Evolutionary conservation across 2,329 filamentous ascomycete species (phyloP).

Genomic region (Sporothrix euskadiensis): DNA sequence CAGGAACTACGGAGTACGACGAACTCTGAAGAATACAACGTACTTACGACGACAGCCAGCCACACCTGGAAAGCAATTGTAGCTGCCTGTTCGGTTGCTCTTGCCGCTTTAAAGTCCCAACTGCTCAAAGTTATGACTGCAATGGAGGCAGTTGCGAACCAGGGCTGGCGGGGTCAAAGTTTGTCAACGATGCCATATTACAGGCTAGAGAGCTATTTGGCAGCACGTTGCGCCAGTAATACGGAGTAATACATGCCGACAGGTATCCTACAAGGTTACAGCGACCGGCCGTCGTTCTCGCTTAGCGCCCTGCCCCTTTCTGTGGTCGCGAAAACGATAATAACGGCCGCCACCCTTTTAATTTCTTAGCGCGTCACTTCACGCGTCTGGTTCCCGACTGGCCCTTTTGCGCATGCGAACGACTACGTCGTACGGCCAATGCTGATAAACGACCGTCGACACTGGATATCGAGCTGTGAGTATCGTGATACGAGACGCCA

Average conservation of each 20-base stretch:
- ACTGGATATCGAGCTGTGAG: not conserved
- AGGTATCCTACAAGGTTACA: not conserved
- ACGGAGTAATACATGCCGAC: not conserved
- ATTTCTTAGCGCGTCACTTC: slow-evolving; percentile 37
- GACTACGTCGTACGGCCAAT: not conserved
- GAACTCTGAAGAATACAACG: not conserved
- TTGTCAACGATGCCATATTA: not conserved
- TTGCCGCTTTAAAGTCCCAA: not conserved
- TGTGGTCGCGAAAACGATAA: not conserved
- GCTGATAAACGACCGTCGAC: not conserved
- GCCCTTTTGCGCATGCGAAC: not conserved
- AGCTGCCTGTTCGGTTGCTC: not conserved
- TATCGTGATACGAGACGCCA: not conserved
- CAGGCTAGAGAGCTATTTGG: not conserved
- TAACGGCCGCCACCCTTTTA: not conserved
- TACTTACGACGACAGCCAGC: not conserved
- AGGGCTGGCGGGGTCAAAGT: not conserved
- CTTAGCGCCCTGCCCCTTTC: not conserved
- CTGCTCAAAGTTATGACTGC: not conserved
- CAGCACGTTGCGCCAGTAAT: not conserved
- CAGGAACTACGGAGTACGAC: no score
- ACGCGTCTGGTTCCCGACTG: slow-evolving; percentile 36
- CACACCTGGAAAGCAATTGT: not conserved
- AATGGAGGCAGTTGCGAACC: not conserved
- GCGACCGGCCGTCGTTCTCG: slow-evolving; percentile 5